Base-by-base conservation (phyloP, 768 basidiomycete genomes). In the Auriscalpium vulgare region DNA sequence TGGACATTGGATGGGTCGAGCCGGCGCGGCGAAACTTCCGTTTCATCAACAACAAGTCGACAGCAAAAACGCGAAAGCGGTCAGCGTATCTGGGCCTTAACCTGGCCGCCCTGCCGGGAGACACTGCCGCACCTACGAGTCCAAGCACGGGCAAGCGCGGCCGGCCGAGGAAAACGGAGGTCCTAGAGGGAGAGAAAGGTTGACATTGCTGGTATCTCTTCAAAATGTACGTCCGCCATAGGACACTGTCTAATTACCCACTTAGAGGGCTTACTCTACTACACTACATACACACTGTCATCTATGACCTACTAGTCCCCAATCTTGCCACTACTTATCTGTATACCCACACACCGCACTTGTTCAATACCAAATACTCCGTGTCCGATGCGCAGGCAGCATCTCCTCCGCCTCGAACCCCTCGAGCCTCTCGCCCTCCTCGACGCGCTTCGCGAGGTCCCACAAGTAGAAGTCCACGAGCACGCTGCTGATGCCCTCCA, bases 391-490 rank as follows among this genome's bases (percentile, higher is more conserved):
- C 35, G 82, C 79, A 16, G 91, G 89, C 8, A 84, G 72, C 58
- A 88, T 74, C 55, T 78, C 73, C 14, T 69, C 72, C 8, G 71
- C 71, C 56, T 79, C 69, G 11, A 88, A 74, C 0, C 81, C 86
- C 36, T 83, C 78, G 4, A 89, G 73, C 59, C 65, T 72, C 48
- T 84, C 83, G 45, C 84, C 85, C 16, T 56, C 69, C 68, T 92
- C 89, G 4, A 91, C 71, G 60, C 77, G 78, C 69, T 91, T 91
- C 35, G 87, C 88, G 56, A 92, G 66, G 67, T 94, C 91, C 91
- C 91, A 95, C 10, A 94, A 70, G 71, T 88, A 95, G 65, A 97
- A 92, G 66, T 97, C 93, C 51, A 92, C 87, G 58, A 95, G 63
- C 47, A 93, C 91, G 60, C 87, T 90, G 66, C 80, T 87, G 40